Conservation (phyloP, 257 asterid species). For the Fraxinus quadrangulata region DNA sequence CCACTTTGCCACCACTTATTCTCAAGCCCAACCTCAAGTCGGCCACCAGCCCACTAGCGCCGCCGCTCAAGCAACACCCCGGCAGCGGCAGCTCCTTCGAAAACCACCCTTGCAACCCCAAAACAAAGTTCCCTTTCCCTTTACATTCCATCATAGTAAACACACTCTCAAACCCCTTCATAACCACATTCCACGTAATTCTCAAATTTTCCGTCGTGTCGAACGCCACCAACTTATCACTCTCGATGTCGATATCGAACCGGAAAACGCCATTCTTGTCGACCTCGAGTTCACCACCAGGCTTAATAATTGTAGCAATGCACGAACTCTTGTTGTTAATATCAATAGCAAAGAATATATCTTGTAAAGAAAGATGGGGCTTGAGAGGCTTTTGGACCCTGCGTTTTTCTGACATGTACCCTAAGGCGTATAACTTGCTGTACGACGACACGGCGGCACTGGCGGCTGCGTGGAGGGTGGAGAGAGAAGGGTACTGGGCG, state of each 20-base stretch:
- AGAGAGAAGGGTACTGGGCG: slow-evolving; percentile 60
- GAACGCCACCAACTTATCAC: slow-evolving; percentile 20
- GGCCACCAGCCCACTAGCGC: slow-evolving; percentile 71
- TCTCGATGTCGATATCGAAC: slow-evolving; percentile 46
- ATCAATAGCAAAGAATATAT: slow-evolving; percentile 54
- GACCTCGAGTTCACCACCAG: slow-evolving; percentile 33
- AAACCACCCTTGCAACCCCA: slow-evolving; percentile 89
- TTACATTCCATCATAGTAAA: slow-evolving; percentile 75
- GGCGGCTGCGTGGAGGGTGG: slow-evolving; percentile 45
- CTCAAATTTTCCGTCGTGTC: slow-evolving; percentile 42
- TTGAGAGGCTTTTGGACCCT: slow-evolving; percentile 43
- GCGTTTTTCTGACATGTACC: slow-evolving; percentile 48
- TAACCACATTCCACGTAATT: slow-evolving; percentile 66
- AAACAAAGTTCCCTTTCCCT: slow-evolving; percentile 68
- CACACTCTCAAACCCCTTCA: slow-evolving; percentile 55
- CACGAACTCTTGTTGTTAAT: slow-evolving; percentile 26
- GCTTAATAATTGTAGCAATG: slow-evolving; percentile 28
- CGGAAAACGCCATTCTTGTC: slow-evolving; percentile 48
- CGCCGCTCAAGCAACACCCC: slow-evolving; percentile 57
- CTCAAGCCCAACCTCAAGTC: slow-evolving; percentile 71
- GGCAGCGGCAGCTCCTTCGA: slow-evolving; percentile 82
- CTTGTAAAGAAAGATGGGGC: slow-evolving; percentile 49
- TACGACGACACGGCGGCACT: slow-evolving; percentile 44
- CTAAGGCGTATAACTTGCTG: slow-evolving; percentile 56
- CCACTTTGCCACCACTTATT: slow-evolving; percentile 21